These are phyloP conservation scores for Coemansia sp. DNA, from an alignment of 192 early-diverging fungal species.

Conservation along the genomic window DNA sequence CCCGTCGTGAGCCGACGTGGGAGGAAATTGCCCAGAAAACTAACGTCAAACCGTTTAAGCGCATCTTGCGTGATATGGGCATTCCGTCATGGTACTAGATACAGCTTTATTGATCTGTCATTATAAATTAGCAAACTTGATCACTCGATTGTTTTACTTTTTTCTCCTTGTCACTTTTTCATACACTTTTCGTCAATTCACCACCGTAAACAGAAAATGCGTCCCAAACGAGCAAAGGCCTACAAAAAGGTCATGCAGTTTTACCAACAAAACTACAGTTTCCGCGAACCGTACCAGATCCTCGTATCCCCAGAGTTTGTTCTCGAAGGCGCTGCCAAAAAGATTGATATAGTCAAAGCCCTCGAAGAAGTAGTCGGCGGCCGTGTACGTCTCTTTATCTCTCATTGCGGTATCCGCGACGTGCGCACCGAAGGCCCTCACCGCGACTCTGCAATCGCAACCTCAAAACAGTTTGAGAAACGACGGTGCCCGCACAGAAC, in stretches of 20 bases:
- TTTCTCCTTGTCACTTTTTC: no score
- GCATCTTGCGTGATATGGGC: slow-evolving; percentile 51
- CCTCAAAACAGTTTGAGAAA: slow-evolving; percentile 71
- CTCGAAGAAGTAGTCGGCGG: slow-evolving; percentile 69
- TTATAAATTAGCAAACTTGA: no score
- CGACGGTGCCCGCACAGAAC: slow-evolving; percentile 77
- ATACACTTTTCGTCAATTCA: no score
- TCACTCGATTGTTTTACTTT: no score
- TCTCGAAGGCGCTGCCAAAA: slow-evolving; percentile 61
- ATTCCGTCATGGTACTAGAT: slow-evolving; percentile 52
- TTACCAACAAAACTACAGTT: slow-evolving; percentile 79
- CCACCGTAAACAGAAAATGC: slow-evolving; percentile 59
- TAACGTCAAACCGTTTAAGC: slow-evolving; percentile 47
- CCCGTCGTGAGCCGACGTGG: slow-evolving; percentile 30
- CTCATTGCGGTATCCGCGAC: slow-evolving; percentile 73
- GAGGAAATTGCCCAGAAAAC: slow-evolving; percentile 44
- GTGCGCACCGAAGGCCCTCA: slow-evolving; percentile 68
- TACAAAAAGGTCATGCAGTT: slow-evolving; percentile 80
- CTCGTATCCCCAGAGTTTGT: slow-evolving; percentile 84
- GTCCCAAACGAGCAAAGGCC: slow-evolving; percentile 76
- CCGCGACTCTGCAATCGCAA: slow-evolving; percentile 57
- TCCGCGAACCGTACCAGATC: slow-evolving; percentile 91
- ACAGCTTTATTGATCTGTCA: no score
- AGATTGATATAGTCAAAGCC: slow-evolving; percentile 62
- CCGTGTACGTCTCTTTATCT: slow-evolving; percentile 64